A percentile compares a stretch with the other conserved stretches of the same genome.
These are phyloP conservation scores for Guadua angustifolia DNA, from an alignment of 176 grass and related monocot genomes.

Conservation along the genomic window DNA sequence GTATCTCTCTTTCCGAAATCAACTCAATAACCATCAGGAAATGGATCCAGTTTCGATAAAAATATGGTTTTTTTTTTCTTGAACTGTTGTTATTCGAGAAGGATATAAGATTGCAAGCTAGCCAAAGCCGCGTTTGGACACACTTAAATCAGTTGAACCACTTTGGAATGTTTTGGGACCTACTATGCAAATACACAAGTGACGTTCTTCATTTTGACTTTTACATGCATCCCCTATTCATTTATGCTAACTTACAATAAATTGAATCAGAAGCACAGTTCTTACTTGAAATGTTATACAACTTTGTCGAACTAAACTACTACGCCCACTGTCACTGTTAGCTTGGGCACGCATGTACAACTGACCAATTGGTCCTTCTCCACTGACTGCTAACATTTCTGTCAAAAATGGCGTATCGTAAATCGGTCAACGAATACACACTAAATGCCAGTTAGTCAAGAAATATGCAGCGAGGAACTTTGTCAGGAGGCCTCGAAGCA, in stretches of 20 bases:
- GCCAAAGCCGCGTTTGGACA: too few species aligned
- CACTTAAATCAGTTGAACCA: too few species aligned
- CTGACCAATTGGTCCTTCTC: neutral
- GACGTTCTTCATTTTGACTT: neutral
- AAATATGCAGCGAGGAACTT: neutral
- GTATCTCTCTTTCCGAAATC: too few species aligned
- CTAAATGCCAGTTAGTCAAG: constrained; percentile 19
- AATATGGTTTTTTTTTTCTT: too few species aligned
- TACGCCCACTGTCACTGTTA: too few species aligned
- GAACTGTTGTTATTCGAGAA: too few species aligned
- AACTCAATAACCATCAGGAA: too few species aligned
- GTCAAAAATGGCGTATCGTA: constrained; percentile 2
- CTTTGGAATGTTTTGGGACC: too few species aligned
- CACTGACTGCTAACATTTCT: neutral
- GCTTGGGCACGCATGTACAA: constrained; percentile 11
- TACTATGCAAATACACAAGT: neutral
- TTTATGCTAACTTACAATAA: constrained; percentile 14
- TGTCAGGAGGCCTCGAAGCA: constrained; percentile 1
- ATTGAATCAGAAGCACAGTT: neutral
- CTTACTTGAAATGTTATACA: neutral
- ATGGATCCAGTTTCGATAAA: too few species aligned
- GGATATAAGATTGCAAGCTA: too few species aligned
- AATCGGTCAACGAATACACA: neutral
- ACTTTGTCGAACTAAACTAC: too few species aligned
- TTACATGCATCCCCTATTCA: neutral